Base-by-base conservation (phyloP, 805 yeast genomes). In the Wickerhamiella hasegawae region DNA sequence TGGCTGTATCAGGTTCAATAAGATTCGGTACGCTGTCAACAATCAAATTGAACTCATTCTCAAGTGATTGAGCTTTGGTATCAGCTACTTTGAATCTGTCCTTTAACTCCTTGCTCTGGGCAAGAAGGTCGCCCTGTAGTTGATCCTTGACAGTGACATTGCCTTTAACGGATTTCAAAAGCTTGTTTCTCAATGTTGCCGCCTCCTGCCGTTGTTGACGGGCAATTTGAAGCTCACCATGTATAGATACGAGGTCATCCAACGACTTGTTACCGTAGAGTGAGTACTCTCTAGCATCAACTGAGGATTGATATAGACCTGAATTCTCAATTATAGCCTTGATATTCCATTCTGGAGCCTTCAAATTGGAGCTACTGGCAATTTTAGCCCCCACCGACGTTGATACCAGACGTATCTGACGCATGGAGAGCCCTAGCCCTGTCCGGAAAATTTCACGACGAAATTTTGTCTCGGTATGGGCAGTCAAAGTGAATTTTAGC, bases 11-110 rank as follows among this genome's bases (percentile, higher is more conserved):
- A 4, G 52, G 45, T 6, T 46, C 46, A 4, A 55, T 41, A 12
- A 52, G 35, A 32, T 57, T 57, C 2, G 62, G 62, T 10, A 57
- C 43, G 0, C 54, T 28, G 18, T 54, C 58, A 12, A 53, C 35
- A 20, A 45, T 32, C 8, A 31, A 39, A 16, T 38, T n/a, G 5
- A 42, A 38, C 18, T 27, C 34, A 1, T 20, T 29, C 31, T 43
- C 43, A 11, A 39, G 26, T 4, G 27, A 32, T 10, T 24, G 21
- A n/a, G 48, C 25, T 5, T 27, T 29, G 9, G 15, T 18, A 18
- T 49, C 52, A 6, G 32, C 38, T 10, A 31, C 33, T 25, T 41
- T 36, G 21, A 48, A 34, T 18, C 39, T 29, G 1, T 21, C 31
- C 32, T 54, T 55, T 29, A 49, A 31, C 3, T 25, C 23, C 39